These are phyloP conservation scores for Ophiostoma novo-ulmi DNA, from an alignment of 2,329 filamentous ascomycete genomes.

Conservation along the genomic window DNA sequence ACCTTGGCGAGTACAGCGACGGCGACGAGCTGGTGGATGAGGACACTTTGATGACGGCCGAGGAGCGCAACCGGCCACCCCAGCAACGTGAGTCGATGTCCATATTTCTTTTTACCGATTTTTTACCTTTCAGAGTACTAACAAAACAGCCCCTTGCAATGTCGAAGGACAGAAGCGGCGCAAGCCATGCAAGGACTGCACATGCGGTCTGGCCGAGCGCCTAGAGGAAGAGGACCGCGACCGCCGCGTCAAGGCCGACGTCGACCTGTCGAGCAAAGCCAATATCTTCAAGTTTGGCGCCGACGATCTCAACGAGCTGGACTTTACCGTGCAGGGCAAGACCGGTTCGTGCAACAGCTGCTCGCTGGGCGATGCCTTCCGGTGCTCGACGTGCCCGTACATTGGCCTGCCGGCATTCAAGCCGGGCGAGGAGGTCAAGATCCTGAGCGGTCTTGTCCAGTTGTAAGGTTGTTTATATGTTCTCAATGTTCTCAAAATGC, in stretches of 20 bases:
- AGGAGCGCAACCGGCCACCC: conserved; percentile 72
- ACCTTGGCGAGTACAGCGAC: conserved; percentile 51
- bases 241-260: conserved; percentile 34
- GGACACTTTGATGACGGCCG: conserved; percentile 76
- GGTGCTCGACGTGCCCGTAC: conserved; percentile 70
- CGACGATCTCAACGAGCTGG: conserved; percentile 80
- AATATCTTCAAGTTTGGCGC: conserved; percentile 59
- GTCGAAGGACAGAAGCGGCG: conserved; percentile 83
- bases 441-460: conserved; percentile 82
- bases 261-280: conserved; percentile 7
- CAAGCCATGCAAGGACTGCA: conserved; percentile 96
- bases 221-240: conserved; percentile 73
- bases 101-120: background rate
- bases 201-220: conserved; percentile 81
- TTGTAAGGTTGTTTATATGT: conserved; percentile 44
- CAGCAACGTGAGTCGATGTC: conserved; percentile 64
- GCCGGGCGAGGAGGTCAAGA: conserved; percentile 85
- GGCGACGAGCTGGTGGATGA: conserved; percentile 91
- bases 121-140: conserved; percentile 2
- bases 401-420: conserved; percentile 94
- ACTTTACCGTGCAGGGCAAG: conserved; percentile 97
- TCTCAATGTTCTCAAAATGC: too few relatives aligned
- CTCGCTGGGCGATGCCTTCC: conserved; percentile 83
- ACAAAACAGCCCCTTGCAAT: conserved; percentile 63
- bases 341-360: conserved; percentile 86